Evolutionary conservation across 306 rosid species (phyloP), one percentile per base, ranked within the genome.

Genomic region (Elaeagnus macrophylla): DNA sequence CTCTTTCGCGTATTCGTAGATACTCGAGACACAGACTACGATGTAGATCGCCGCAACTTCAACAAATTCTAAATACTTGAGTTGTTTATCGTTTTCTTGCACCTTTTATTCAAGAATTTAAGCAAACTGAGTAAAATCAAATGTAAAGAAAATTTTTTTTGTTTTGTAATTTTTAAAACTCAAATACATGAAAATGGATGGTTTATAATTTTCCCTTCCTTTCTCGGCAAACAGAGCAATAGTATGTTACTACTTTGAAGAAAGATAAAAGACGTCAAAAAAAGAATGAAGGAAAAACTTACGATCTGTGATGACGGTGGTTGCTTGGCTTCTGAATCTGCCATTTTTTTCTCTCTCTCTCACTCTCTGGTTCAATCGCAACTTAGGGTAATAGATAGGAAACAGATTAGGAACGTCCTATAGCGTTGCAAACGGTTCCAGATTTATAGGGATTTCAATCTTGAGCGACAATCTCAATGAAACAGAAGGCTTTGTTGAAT

Each of bases 1-100:
- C 11, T 69, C 82, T 60, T 76, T 79, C 12, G 85, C 79, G 67
- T 37, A 69, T 39, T 69, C 72, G 56, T 79, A 79, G 36, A 79
- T 16, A 25, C 45, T 69, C 1, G 75, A 41, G 70, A 76, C 57
- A 68, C 76, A 72, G 12, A 68, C 48, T 6, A 46, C 3, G 13
- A 41, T 36, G 52, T 76, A 76, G 45, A 69, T 72, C 59, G 72
- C 75, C 36, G 79, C 81, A 53, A 62, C 72, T 69, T 69, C 75
- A 7, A 72, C 72, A 56, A 72, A 76, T 7, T 72, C 75, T 72
- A 79, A 57, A 64, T 79, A 64, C 69, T 75, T 75, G 39, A 79
- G 72, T 1, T 7, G 63, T 25, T 62, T 65, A 25, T 65, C 38
- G n/a, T 35, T 47, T 1, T 50, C 56, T 37, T 11, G 69, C 10